Evolutionary conservation across 2,329 filamentous ascomycete species (phyloP).

Genomic region (Talaromyces sp.): DNA sequence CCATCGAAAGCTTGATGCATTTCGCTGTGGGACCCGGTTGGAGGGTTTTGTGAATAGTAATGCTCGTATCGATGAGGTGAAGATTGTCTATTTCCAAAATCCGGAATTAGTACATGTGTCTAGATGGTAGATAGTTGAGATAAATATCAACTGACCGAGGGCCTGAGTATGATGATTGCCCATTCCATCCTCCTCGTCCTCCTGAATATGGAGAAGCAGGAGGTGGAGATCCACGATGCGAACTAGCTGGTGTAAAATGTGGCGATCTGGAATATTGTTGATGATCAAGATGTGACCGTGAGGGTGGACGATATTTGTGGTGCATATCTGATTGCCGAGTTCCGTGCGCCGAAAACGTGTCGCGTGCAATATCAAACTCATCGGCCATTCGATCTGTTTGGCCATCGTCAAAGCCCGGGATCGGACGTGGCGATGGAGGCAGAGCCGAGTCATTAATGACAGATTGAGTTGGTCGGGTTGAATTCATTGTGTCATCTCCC

Average conservation of each 20-base stretch:
- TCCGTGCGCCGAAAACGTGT: conserved; percentile 37
- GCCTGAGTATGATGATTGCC: conserved; percentile 45
- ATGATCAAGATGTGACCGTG: conserved; percentile 46
- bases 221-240: conserved; percentile 63
- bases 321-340: conserved; percentile 37
- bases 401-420: conserved; percentile 37
- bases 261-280: conserved; percentile 62
- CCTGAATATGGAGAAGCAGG: conserved; percentile 62
- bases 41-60: conserved; percentile 49
- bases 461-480: conserved; percentile 33
- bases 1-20: conserved; percentile 54
- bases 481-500: conserved; percentile 29
- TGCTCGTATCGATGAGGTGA: conserved; percentile 63
- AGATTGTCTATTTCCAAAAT: conserved; percentile 60
- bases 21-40: conserved; percentile 60
- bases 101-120: conserved; percentile 27
- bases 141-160: conserved; percentile 51
- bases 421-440: conserved; percentile 40
- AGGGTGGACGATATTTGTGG: conserved; percentile 36
- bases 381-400: conserved; percentile 27
- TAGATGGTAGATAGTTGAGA: conserved; percentile 9
- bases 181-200: conserved; percentile 58
- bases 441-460: conserved; percentile 28
- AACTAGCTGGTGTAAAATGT: conserved; percentile 58
- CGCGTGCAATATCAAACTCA: conserved; percentile 32